Evolutionary conservation across 2,329 filamentous ascomycete species (phyloP).

Genomic region (Mollisiaceae sp.): DNA sequence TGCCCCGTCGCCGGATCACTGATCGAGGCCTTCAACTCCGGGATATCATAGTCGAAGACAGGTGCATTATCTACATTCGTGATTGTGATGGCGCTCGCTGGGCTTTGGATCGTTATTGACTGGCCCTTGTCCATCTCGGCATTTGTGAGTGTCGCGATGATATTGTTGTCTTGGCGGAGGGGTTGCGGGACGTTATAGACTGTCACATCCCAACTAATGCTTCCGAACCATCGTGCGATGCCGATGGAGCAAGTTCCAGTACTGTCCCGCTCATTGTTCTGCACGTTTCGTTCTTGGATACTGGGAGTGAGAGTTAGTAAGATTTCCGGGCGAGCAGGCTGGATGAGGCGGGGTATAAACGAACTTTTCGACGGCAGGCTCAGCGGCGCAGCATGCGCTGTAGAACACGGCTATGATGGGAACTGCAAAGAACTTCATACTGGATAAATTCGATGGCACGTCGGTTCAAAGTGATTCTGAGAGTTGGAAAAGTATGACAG

Average conservation of each 20-base stretch:
- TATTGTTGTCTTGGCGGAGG: slow-evolving; percentile 26
- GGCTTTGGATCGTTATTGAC: slow-evolving; percentile 20
- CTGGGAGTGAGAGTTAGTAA: not conserved
- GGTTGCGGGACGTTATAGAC: slow-evolving; percentile 27
- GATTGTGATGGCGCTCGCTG: slow-evolving; percentile 22
- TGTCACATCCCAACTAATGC: slow-evolving; percentile 26
- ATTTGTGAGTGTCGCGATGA: slow-evolving; percentile 21
- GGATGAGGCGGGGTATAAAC: not conserved
- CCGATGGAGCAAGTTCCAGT: slow-evolving; percentile 25
- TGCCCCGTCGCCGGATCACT: slow-evolving; percentile 17
- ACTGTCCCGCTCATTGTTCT: not conserved
- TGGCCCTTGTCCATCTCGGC: slow-evolving; percentile 28
- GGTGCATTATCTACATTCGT: slow-evolving; percentile 32
- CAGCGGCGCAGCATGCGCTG: not conserved
- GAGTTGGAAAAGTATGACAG: not conserved
- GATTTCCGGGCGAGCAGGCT: not conserved
- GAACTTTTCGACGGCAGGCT: not conserved
- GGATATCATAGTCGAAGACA: slow-evolving; percentile 23
- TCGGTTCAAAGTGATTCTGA: not conserved
- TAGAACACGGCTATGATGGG: not conserved
- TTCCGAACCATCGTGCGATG: slow-evolving; percentile 22
- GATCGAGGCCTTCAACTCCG: slow-evolving; percentile 20
- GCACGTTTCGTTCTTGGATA: slow-evolving; percentile 1
- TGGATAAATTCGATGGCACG: not conserved
- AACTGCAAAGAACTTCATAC: slow-evolving; percentile 1